Base-by-base conservation (phyloP, 1,284 basidiomycete species). In the Cutaneotrichosporon dermatis region DNA sequence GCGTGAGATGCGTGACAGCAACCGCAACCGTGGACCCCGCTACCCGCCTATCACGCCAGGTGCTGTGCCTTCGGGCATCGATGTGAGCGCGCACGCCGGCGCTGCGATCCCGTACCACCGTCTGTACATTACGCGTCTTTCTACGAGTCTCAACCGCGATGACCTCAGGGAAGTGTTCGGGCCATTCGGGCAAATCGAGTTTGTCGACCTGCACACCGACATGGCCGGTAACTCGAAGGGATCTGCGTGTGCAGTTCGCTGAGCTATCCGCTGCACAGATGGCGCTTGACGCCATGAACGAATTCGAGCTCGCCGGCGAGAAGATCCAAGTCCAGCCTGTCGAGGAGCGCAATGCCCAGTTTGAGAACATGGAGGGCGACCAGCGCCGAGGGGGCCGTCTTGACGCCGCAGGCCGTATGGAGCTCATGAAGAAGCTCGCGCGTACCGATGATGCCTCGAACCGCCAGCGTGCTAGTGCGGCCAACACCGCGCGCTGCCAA, bases 81-180 rank as follows among this genome's bases (percentile, higher is more conserved):
- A 79, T 51, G 66, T 73, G n/a, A 72, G 78, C 37, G 72, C 68
- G 8, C 69, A 77, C 60, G 69, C 71, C 36, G 71, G 76, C 49
- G 78, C 79, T 54, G 73, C 77, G 41, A 79, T 82, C 60, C 78
- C 81, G 34, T 80, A 79, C 60, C 76, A 81, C 66, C 91, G 94
- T 76, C 85, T 99, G 73, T 99, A 96, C 76, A 92, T 99, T 73
- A 92, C 94, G 63, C 95, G 92, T 63, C 81, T 99, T 51, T 91
- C 97, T 77, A 97, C 95, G 82, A 93, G 92, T 77, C 87, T 99
- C 64, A 91, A 90, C 54, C 89, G 94, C 78, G 88, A 91, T 67
- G 94, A 99, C 82, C 89, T 99, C 79, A 90, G 89, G 78, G 90
- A 96, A 83, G 95, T 99, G 66, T 99, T 99, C 78, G 92, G 95